Conservation (phyloP, 2,329 filamentous ascomycete species). For the Alternaria sp. region DNA sequence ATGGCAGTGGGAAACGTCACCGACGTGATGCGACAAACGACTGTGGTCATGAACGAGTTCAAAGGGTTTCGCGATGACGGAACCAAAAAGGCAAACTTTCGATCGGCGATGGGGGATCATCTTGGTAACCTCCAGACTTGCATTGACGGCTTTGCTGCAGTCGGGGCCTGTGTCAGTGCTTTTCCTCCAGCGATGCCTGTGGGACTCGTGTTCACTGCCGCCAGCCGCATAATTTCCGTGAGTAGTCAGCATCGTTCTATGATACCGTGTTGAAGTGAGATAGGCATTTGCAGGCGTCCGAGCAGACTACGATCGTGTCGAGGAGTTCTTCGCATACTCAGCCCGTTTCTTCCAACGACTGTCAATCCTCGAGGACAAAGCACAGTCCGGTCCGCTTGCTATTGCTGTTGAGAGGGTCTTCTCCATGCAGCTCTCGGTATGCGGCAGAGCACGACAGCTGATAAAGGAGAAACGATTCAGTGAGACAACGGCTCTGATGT, state of each 20-base stretch:
- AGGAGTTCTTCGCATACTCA: constrained; percentile 51
- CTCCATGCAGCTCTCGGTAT: constrained; percentile 1
- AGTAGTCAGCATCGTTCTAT: neutral
- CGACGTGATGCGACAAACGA: neutral
- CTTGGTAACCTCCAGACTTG: constrained; percentile 23
- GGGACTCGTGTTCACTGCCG: constrained; percentile 18
- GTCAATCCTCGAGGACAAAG: constrained; percentile 42
- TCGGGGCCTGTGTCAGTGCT: constrained; percentile 19
- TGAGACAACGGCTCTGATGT: neutral
- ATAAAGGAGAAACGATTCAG: constrained; percentile 2
- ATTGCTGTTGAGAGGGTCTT: neutral
- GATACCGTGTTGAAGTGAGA: neutral
- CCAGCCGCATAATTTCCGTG: constrained; percentile 14
- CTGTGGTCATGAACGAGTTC: neutral
- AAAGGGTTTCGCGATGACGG: neutral
- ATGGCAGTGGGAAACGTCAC: constrained; percentile 14
- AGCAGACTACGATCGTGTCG: constrained; percentile 50
- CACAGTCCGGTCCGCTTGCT: constrained; percentile 8
- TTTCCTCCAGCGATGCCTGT: constrained; percentile 29
- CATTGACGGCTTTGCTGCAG: constrained; percentile 13
- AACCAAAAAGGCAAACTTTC: neutral
- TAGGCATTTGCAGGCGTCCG: constrained; percentile 43
- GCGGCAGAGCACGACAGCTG: neutral
- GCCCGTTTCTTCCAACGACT: constrained; percentile 48
- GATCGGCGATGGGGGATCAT: constrained; percentile 6